Conservation (phyloP, 2,329 filamentous ascomycete species). For the Endothia cerciana region DNA sequence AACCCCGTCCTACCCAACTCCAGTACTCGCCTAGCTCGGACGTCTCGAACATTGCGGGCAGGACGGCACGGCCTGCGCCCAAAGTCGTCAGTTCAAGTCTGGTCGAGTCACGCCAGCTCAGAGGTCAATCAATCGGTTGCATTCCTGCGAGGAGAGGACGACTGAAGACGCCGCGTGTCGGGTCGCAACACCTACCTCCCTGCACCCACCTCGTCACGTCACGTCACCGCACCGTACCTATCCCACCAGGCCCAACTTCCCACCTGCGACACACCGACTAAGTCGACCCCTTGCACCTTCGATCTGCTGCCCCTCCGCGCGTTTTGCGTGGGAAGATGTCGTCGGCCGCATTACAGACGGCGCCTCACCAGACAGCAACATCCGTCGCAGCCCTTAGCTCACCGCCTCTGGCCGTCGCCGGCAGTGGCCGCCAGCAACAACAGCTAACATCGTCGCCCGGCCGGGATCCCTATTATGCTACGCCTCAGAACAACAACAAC, state of each 20-base stretch:
- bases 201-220: slow-evolving; percentile 8
- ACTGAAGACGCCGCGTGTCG: slow-evolving; percentile 3
- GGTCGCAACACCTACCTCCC: slow-evolving; percentile 5
- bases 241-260: background rate
- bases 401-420: slow-evolving; percentile 51
- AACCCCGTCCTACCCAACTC: slow-evolving; percentile 2
- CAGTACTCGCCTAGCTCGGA: background rate
- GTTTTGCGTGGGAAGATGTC: slow-evolving; percentile 54
- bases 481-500: slow-evolving; percentile 49
- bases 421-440: slow-evolving; percentile 52
- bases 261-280: background rate
- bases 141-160: background rate
- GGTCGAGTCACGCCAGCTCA: background rate
- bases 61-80: slow-evolving; percentile 11
- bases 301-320: slow-evolving; percentile 30
- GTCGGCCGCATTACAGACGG: slow-evolving; percentile 64
- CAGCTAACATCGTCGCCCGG: slow-evolving; percentile 48
- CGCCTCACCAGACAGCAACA: slow-evolving; percentile 55
- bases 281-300: background rate
- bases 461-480: slow-evolving; percentile 61
- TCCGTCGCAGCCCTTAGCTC: slow-evolving; percentile 49
- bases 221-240: slow-evolving; percentile 5
- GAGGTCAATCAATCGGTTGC: slow-evolving; percentile 5
- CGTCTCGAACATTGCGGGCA: slow-evolving; percentile 18
- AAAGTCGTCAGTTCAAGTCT: background rate